Evolutionary conservation across 1,284 basidiomycete species (phyloP).

Genomic region (Stereum hirsutum): DNA sequence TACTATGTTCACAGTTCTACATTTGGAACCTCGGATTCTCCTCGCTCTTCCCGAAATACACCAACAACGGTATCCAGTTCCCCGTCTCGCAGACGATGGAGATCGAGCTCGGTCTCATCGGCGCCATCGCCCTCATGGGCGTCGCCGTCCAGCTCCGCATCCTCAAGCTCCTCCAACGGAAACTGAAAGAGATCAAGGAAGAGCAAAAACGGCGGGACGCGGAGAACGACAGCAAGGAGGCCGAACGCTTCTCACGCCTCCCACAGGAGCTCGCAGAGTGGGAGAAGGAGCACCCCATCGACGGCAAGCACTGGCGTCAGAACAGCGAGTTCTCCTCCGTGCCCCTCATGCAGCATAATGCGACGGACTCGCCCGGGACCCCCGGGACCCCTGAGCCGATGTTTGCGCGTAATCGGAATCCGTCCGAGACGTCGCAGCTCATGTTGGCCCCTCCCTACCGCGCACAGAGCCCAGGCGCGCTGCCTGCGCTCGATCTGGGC

Average conservation of each 20-base stretch:
- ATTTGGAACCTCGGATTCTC: conserved; percentile 89
- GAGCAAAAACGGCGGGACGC: conserved; percentile 70
- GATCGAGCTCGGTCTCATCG: conserved; percentile 86
- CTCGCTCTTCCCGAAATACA: conserved; percentile 69
- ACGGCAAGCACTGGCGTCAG: conserved; percentile 48
- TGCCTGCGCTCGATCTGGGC: conserved; percentile 69
- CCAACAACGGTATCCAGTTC: conserved; percentile 59
- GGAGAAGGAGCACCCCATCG: conserved; percentile 76
- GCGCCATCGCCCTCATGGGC: conserved; percentile 76
- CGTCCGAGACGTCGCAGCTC: conserved; percentile 66
- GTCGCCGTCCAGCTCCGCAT: conserved; percentile 86
- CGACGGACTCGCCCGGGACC: conserved; percentile 22
- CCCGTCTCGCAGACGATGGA: conserved; percentile 87
- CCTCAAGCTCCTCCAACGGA: conserved; percentile 68
- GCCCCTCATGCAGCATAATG: conserved; percentile 24
- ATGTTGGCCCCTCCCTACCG: conserved; percentile 45
- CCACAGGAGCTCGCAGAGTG: conserved; percentile 73
- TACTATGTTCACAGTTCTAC: conserved; percentile 61
- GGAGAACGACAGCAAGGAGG: conserved; percentile 69
- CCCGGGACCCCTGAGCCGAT: conserved; percentile 41
- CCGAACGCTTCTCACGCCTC: conserved; percentile 60
- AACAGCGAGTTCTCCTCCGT: conserved; percentile 46
- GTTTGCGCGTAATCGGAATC: conserved; percentile 42
- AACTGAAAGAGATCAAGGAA: conserved; percentile 70
- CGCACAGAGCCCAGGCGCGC: conserved; percentile 41